Base-by-base conservation (phyloP, 441 rosid genomes). In the Gossypium schwendimanii region DNA sequence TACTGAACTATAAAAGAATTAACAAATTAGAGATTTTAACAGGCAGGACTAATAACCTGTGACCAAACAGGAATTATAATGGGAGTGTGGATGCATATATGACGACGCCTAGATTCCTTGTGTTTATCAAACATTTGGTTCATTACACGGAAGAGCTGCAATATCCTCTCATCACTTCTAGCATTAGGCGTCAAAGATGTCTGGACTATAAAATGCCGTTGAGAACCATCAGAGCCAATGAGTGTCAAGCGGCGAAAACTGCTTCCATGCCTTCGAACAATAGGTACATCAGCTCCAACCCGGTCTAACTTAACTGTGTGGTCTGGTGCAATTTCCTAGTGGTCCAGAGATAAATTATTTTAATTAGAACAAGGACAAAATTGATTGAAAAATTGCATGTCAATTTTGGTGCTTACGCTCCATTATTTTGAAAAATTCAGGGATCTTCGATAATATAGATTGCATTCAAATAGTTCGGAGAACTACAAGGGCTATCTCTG, bases 61-160 rank as follows among this genome's bases (percentile, higher is more conserved):
- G 98, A 93, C 99, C 99, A 91, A 75, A 96, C 99, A 75, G 97
- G 99, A 84, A 96, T 91, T 47, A 93, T 96, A 77, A 96, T 92
- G 15, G 99, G 99, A 0, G 99, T 93, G 76, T 96, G 97, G 80
- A 96, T 89, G 77, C 79, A 87, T 79, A 96, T 80, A 81, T 96
- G 96, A 53, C 98, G 93, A 58, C 97, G 86, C 79, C 98, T 89
- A 49, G 99, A 93, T 73, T 96, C 98, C 84, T 96, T 96, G 84
- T 93, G 98, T 83, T 96, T 91, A 79, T 96, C 99, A 81, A 96
- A 96, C 99, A 96, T 96, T 83, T 91, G 97, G 87, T 96, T 93
- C 97, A 96, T 87, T 65, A 87, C 97, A 21, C 98, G 97, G 89
- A 93, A 96, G 76, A 96, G 96, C 86, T 93, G 99, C 75, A 96